Conservation (phyloP, 2,329 filamentous ascomycete species). For the Calonectria hawksworthii region DNA sequence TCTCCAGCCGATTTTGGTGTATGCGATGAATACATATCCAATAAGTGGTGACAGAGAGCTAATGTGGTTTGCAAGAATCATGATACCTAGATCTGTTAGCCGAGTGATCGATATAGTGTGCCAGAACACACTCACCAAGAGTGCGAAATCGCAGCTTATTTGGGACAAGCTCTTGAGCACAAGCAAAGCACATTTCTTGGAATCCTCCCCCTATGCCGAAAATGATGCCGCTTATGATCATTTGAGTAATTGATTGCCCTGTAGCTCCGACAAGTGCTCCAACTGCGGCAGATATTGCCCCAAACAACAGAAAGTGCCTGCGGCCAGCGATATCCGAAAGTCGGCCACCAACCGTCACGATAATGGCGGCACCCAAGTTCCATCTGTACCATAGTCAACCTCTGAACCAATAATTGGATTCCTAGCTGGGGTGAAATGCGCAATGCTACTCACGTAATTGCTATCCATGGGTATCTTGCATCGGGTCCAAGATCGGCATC, state of each 20-base stretch:
- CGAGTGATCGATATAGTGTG: too few relatives aligned
- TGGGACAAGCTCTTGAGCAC: constrained; percentile 49
- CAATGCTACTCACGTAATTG: constrained; percentile 35
- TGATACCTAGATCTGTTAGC: constrained; percentile 34
- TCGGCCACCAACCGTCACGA: constrained; percentile 50
- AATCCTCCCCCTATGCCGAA: constrained; percentile 56
- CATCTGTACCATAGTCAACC: constrained; percentile 26
- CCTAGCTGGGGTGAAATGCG: not conserved
- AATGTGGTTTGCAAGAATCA: constrained; percentile 50
- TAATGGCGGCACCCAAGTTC: constrained; percentile 47
- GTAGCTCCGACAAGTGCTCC: constrained; percentile 55
- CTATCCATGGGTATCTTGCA: constrained; percentile 51
- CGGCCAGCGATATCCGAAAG: constrained; percentile 56
- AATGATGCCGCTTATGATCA: constrained; percentile 55
- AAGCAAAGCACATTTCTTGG: constrained; percentile 55
- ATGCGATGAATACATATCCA: constrained; percentile 49
- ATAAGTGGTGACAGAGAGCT: constrained; percentile 49
- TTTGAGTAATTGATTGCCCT: constrained; percentile 52
- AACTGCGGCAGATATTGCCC: constrained; percentile 50
- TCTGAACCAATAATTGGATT: not conserved
- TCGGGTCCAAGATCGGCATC: constrained; percentile 52
- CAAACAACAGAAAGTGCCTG: constrained; percentile 53
- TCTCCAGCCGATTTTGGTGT: constrained; percentile 47
- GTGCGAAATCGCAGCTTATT: constrained; percentile 49
- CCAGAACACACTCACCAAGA: constrained; percentile 25